Evolutionary conservation across 306 rosid genomes (phyloP).

Genomic region (Castanea mollissima): DNA sequence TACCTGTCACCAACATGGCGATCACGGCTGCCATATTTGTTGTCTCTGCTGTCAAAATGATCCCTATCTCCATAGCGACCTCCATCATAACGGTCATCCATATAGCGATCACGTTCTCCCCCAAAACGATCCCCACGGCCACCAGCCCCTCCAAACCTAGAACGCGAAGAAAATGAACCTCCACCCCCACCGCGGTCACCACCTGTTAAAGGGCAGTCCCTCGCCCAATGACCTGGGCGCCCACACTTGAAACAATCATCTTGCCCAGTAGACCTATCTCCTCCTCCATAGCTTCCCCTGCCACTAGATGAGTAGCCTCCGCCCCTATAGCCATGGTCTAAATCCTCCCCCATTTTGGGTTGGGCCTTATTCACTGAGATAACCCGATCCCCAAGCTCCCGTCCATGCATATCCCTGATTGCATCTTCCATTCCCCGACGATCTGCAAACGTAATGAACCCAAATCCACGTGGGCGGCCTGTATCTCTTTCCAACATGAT

Average conservation of each 20-base stretch:
- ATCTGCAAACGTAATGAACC: conserved; percentile 88
- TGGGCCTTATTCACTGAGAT: conserved; percentile 95
- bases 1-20: conserved; percentile 85
- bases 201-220: conserved; percentile 79
- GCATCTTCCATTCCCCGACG: conserved; percentile 98
- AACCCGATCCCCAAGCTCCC: conserved; percentile 72
- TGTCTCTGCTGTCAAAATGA: conserved; percentile 72
- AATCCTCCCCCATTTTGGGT: conserved; percentile 82
- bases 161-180: conserved; percentile 71
- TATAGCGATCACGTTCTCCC: conserved; percentile 65
- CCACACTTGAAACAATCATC: conserved; percentile 98
- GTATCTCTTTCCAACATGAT: conserved; percentile 94
- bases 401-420: conserved; percentile 92
- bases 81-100: conserved; percentile 79
- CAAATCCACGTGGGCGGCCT: conserved; percentile 96
- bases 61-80: conserved; percentile 85
- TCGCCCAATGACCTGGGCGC: conserved; percentile 97
- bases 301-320: conserved; percentile 84
- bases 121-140: conserved; percentile 76
- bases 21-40: conserved; percentile 80
- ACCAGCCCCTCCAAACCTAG: conserved; percentile 72
- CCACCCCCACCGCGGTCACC: conserved; percentile 73
- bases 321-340: conserved; percentile 68
- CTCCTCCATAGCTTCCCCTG: conserved; percentile 67
- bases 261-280: conserved; percentile 71